Conservation (phyloP, 805 yeast genomes). For the Saturnispora gosingensis region DNA sequence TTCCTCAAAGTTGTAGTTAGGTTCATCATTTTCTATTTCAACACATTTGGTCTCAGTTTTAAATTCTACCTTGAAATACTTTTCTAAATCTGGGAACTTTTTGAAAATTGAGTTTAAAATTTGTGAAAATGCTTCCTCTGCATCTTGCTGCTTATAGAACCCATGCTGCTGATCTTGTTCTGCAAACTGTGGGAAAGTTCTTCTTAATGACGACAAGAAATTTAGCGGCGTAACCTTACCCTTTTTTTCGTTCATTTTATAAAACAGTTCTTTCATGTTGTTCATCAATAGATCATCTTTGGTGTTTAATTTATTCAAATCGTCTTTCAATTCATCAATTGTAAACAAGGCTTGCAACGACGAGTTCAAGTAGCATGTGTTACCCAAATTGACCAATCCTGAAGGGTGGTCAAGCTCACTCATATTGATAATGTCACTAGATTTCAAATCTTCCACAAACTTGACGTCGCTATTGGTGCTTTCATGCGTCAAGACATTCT, state of each 20-base stretch:
- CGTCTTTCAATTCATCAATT: conserved; percentile 34
- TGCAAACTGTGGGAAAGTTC: conserved; percentile 77
- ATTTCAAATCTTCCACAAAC: conserved; percentile 56
- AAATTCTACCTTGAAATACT: conserved; percentile 56
- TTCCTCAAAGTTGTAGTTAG: conserved; percentile 38
- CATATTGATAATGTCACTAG: conserved; percentile 12
- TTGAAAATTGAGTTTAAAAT: conserved; percentile 45
- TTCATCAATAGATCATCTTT: conserved; percentile 22
- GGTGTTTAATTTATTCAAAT: conserved; percentile 18
- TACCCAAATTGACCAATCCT: conserved; percentile 63
- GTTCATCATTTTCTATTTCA: conserved; percentile 39
- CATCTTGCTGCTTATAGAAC: conserved; percentile 88
- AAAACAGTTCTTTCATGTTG: conserved; percentile 35
- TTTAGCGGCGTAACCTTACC: conserved; percentile 51
- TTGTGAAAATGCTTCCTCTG: conserved; percentile 93
- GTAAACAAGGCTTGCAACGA: conserved; percentile 50
- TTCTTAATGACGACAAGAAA: conserved; percentile 57
- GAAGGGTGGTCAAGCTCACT: conserved; percentile 38
- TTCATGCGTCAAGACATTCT: conserved; percentile 33
- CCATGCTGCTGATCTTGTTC: conserved; percentile 62
- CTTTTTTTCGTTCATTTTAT: conserved; percentile 33
- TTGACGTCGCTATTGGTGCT: conserved; percentile 40
- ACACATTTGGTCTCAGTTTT: conserved; percentile 55
- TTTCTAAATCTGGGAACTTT: conserved; percentile 43
- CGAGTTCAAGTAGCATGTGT: conserved; percentile 70